Percentiles rank a stretch among this genome's conserved stretches.
phyloP scores from a whole-genome alignment of 805 yeast species.

The Metschnikowia koreensis region DNA sequence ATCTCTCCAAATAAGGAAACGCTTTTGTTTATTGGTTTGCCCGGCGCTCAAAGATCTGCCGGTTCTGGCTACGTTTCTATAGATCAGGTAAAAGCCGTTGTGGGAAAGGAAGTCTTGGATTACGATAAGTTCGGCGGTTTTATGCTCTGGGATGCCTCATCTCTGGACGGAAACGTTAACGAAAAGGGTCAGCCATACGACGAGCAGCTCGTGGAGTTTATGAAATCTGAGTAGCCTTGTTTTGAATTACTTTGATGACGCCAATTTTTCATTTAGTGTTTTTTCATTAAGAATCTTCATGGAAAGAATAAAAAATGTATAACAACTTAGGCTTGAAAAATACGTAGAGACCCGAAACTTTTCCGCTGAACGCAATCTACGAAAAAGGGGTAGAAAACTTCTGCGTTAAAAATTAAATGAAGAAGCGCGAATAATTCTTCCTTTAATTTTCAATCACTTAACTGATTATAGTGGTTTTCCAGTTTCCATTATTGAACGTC shows the following conservation, averaged over 20 bases:
- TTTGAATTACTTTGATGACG: background rate
- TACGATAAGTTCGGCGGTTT: conserved; percentile 58
- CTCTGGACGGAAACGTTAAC: conserved; percentile 46
- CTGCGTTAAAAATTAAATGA: too few species aligned
- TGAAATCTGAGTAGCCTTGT: background rate
- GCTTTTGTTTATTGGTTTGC: conserved; percentile 72
- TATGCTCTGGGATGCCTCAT: conserved; percentile 83
- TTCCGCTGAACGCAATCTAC: too few species aligned
- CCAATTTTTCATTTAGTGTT: background rate
- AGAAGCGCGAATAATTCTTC: too few species aligned
- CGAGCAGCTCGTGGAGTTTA: conserved; percentile 8
- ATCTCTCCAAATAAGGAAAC: conserved; percentile 66
- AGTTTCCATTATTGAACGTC: too few species aligned
- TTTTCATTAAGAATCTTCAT: background rate
- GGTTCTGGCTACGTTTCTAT: conserved; percentile 50
- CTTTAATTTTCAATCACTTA: too few species aligned
- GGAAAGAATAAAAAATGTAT: too few species aligned
- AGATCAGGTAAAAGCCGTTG: conserved; percentile 18
- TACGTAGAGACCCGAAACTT: too few species aligned
- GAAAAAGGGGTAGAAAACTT: too few species aligned
- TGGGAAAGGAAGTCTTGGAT: conserved; percentile 8
- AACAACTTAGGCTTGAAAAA: background rate
- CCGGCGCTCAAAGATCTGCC: conserved; percentile 52
- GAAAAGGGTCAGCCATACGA: conserved; percentile 8
- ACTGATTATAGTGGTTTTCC: too few species aligned